phyloP scores from a whole-genome alignment of 805 yeast species.

The Ogataea pignaliae region DNA sequence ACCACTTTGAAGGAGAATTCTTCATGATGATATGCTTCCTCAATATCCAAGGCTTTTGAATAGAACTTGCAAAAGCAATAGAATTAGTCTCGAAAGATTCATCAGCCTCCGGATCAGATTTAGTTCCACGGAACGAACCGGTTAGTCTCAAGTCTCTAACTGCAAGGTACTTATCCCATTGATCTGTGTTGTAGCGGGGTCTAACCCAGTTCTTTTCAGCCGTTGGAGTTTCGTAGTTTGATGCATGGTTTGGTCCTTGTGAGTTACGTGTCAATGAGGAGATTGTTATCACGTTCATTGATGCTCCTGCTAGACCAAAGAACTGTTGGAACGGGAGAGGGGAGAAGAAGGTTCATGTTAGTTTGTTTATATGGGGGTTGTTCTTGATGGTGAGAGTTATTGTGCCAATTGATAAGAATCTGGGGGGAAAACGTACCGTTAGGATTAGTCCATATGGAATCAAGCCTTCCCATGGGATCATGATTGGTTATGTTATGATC shows the following conservation, averaged over 20 bases:
- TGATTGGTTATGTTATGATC: slow-evolving; percentile 18
- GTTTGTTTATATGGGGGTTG: too few species aligned
- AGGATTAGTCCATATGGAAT: slow-evolving; percentile 58
- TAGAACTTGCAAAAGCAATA: slow-evolving; percentile 31
- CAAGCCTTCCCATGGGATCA: slow-evolving; percentile 70
- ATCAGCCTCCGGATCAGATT: slow-evolving; percentile 64
- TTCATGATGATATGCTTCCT: slow-evolving; percentile 37
- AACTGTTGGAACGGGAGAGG: slow-evolving; percentile 31
- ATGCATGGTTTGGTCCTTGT: slow-evolving; percentile 33
- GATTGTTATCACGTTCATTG: slow-evolving; percentile 32
- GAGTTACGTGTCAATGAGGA: slow-evolving; percentile 29
- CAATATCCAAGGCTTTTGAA: slow-evolving; percentile 34
- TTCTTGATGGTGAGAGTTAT: too few species aligned
- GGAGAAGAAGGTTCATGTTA: too few species aligned
- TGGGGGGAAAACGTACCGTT: slow-evolving; percentile 34
- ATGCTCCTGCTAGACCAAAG: slow-evolving; percentile 52
- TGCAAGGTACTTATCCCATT: slow-evolving; percentile 53
- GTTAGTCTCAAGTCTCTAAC: slow-evolving; percentile 76
- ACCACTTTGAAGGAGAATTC: slow-evolving; percentile 35
- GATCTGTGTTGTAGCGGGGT: slow-evolving; percentile 49
- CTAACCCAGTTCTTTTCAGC: slow-evolving; percentile 46
- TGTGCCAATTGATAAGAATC: too few species aligned
- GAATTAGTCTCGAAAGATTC: slow-evolving; percentile 74
- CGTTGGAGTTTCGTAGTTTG: slow-evolving; percentile 35
- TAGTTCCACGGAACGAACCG: slow-evolving; percentile 67